Evolutionary conservation across 345 rosid genomes (phyloP).

Genomic region (Citrus mangshanensis): DNA sequence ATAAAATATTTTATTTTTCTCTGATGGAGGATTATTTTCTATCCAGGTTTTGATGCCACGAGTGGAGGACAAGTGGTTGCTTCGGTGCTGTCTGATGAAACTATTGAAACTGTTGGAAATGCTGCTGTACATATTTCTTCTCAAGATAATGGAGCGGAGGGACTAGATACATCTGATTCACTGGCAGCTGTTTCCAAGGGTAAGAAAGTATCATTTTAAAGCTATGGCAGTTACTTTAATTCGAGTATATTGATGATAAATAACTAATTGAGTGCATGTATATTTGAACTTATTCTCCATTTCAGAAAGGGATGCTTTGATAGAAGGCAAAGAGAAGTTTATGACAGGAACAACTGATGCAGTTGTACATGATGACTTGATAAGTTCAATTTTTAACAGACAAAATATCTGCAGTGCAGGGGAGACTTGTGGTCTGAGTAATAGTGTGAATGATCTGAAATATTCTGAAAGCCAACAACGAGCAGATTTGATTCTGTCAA

Average conservation of each 20-base stretch:
- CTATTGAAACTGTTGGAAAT: conserved; percentile 23
- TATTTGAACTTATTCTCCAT: conserved; percentile 1
- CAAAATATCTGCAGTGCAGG: conserved; percentile 10
- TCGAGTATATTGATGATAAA: neutral
- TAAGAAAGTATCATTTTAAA: conserved; percentile 9
- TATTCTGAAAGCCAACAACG: conserved; percentile 13
- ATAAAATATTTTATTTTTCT: neutral
- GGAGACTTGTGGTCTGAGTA: conserved; percentile 8
- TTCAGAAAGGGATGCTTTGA: conserved; percentile 22
- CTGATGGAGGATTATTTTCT: neutral
- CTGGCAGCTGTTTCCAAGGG: conserved; percentile 20
- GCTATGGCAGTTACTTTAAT: neutral
- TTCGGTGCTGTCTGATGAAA: conserved; percentile 22
- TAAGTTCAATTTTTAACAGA: neutral
- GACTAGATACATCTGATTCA: conserved; percentile 10
- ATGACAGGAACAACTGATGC: neutral
- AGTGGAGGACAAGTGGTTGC: conserved; percentile 38
- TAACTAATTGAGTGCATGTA: neutral
- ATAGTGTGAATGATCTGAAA: conserved; percentile 14
- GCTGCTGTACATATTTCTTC: conserved; percentile 13
- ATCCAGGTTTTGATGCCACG: conserved; percentile 11
- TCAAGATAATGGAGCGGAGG: conserved; percentile 16
- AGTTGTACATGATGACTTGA: conserved; percentile 10
- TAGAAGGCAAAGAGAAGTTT: conserved; percentile 18
- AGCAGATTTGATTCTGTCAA: conserved; percentile 12